A percentile compares a stretch with the other conserved stretches of the same genome.
These are phyloP conservation scores for Coemansia sp. DNA, from an alignment of 192 early-diverging fungal species.

Conservation along the genomic window DNA sequence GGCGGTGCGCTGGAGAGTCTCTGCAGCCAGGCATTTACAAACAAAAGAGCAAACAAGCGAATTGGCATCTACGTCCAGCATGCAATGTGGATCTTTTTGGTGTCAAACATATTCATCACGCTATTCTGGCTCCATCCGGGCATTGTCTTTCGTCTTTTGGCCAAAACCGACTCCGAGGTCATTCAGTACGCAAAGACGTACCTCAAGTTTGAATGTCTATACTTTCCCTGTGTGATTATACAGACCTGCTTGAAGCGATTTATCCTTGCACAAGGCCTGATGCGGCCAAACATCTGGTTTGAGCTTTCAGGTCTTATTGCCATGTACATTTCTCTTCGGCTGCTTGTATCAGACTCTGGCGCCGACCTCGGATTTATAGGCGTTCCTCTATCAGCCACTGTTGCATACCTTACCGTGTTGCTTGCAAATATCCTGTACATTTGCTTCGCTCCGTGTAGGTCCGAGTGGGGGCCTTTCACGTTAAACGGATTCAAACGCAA, in stretches of 20 bases:
- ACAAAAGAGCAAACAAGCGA: conserved; percentile 55
- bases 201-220: conserved; percentile 65
- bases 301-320: conserved; percentile 68
- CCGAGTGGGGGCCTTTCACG: conserved; percentile 45
- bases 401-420: conserved; percentile 64
- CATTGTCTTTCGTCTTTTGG: conserved; percentile 62
- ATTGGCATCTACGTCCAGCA: conserved; percentile 77
- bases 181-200: conserved; percentile 67
- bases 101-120: conserved; percentile 20
- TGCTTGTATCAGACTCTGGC: conserved; percentile 63
- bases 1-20: conserved; percentile 77
- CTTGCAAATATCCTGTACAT: conserved; percentile 63
- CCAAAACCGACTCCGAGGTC: conserved; percentile 75
- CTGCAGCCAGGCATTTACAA: conserved; percentile 73
- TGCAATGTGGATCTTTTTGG: conserved; percentile 73
- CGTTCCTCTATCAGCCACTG: conserved; percentile 66
- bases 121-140: conserved; percentile 44
- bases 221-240: conserved; percentile 75
- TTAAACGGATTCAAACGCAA: conserved; percentile 28
- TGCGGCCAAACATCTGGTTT: conserved; percentile 79
- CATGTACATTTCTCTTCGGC: conserved; percentile 74
- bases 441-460: conserved; percentile 18
- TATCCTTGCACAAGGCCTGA: conserved; percentile 87
- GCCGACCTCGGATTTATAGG: conserved; percentile 67
- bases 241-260: conserved; percentile 83